Conservation (phyloP, 2,329 filamentous ascomycete genomes). For the Lasiodiplodia hormozganensis region DNA sequence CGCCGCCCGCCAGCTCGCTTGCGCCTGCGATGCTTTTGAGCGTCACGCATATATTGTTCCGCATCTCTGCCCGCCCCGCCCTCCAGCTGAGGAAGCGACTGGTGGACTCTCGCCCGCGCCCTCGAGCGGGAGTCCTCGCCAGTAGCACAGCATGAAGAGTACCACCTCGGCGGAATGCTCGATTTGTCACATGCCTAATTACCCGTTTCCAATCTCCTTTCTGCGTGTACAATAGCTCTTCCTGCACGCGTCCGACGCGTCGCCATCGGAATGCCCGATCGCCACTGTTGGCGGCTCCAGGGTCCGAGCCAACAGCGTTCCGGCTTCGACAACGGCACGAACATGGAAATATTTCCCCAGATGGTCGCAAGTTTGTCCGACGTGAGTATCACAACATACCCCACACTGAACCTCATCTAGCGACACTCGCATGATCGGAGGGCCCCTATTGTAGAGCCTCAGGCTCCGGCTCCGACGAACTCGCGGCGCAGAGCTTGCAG, state of each 20-base stretch:
- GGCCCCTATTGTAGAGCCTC: neutral
- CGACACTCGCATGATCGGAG: neutral
- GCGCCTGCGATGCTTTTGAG: constrained; percentile 1
- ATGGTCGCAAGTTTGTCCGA: neutral
- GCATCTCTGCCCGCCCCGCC: neutral
- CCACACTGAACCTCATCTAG: neutral
- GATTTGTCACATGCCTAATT: constrained; percentile 18
- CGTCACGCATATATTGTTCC: constrained; percentile 24
- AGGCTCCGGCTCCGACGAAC: neutral
- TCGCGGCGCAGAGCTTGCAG: neutral
- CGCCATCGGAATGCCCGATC: constrained; percentile 16
- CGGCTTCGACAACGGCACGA: neutral
- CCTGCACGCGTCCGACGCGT: constrained; percentile 6
- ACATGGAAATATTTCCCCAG: neutral
- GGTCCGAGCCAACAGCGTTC: neutral
- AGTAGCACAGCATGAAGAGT: constrained; percentile 20
- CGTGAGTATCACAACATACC: neutral
- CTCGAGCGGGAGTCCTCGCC: neutral
- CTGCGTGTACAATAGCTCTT: neutral
- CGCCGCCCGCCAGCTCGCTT: neutral
- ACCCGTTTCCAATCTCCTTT: neutral
- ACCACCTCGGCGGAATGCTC: constrained; percentile 14
- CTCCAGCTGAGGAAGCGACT: neutral
- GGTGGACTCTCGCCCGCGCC: neutral
- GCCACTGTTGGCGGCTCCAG: neutral